Evolutionary conservation across 2,329 filamentous ascomycete species (phyloP).

Genomic region (Stylonectria norvegica): DNA sequence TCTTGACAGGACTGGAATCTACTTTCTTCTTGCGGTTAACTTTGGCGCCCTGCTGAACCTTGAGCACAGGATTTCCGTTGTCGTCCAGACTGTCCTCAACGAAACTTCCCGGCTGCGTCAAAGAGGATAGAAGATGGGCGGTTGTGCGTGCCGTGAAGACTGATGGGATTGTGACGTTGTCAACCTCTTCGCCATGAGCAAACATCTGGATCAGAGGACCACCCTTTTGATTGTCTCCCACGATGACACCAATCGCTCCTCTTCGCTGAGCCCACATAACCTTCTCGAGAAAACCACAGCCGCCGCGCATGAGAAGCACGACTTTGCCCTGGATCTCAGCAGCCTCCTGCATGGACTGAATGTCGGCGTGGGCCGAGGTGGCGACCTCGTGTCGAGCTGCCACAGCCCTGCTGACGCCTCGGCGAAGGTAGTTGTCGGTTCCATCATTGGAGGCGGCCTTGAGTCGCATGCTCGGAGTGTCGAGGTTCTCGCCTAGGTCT

Average conservation of each 20-base stretch:
- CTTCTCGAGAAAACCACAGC: constrained; percentile 95
- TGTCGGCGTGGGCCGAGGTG: constrained; percentile 68
- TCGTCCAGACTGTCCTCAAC: constrained; percentile 59
- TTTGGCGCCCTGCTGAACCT: constrained; percentile 49
- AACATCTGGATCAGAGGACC: constrained; percentile 96
- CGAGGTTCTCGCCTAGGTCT: constrained; percentile 22
- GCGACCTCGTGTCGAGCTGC: constrained; percentile 32
- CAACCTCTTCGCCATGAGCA: constrained; percentile 84
- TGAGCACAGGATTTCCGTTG: constrained; percentile 54
- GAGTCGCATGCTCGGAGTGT: constrained; percentile 8
- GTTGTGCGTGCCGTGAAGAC: constrained; percentile 95
- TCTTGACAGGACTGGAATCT: constrained; percentile 27
- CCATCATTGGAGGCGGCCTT: constrained; percentile 57
- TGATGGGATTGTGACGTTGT: constrained; percentile 89
- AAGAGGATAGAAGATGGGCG: constrained; percentile 83
- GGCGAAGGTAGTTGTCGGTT: constrained; percentile 80
- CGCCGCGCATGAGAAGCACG: constrained; percentile 84
- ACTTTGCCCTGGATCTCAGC: constrained; percentile 93
- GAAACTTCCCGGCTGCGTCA: constrained; percentile 69
- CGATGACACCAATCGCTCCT: constrained; percentile 84
- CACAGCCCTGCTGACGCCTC: constrained; percentile 37
- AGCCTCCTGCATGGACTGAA: constrained; percentile 84
- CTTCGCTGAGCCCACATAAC: constrained; percentile 94
- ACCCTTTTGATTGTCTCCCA: constrained; percentile 88
- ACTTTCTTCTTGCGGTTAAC: constrained; percentile 35